A percentile compares a stretch with the other conserved stretches of the same genome.
These are phyloP conservation scores for Alternaria sp. DNA, from an alignment of 2,329 filamentous ascomycete genomes.

Conservation along the genomic window DNA sequence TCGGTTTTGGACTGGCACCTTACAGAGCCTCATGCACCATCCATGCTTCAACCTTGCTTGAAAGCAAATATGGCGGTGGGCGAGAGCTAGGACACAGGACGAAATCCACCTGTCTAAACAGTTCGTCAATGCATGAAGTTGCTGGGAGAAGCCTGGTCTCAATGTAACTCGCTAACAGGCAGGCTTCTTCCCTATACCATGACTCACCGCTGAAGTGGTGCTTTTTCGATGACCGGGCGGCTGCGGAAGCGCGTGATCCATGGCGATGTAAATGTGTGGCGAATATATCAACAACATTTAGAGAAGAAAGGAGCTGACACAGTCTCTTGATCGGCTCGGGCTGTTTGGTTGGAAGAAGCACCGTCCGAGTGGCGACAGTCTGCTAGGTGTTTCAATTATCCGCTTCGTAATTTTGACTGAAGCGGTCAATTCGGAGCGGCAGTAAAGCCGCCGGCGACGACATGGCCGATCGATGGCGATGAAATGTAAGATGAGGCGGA, in stretches of 20 bases:
- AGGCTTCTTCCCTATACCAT: constrained; percentile 29
- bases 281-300: background rate
- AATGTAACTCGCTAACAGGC: constrained; percentile 29
- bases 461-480: constrained; percentile 21
- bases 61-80: constrained; percentile 22
- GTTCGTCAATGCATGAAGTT: constrained; percentile 30
- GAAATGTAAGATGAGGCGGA: constrained; percentile 17
- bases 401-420: constrained; percentile 10
- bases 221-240: constrained; percentile 11
- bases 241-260: constrained; percentile 6
- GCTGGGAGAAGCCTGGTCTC: constrained; percentile 29
- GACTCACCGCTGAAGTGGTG: constrained; percentile 29
- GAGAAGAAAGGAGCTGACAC: constrained; percentile 13
- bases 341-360: constrained; percentile 5
- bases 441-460: constrained; percentile 18
- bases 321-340: constrained; percentile 12
- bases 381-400: constrained; percentile 14
- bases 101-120: constrained; percentile 29
- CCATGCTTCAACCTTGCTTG: constrained; percentile 27
- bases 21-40: constrained; percentile 24
- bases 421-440: constrained; percentile 17
- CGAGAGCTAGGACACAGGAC: constrained; percentile 34
- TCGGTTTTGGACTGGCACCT: constrained; percentile 16
- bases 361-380: constrained; percentile 11
- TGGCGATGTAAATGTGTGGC: constrained; percentile 8